Conservation (phyloP, 1,284 basidiomycete species). For the Cutaneotrichosporon mucoides region DNA sequence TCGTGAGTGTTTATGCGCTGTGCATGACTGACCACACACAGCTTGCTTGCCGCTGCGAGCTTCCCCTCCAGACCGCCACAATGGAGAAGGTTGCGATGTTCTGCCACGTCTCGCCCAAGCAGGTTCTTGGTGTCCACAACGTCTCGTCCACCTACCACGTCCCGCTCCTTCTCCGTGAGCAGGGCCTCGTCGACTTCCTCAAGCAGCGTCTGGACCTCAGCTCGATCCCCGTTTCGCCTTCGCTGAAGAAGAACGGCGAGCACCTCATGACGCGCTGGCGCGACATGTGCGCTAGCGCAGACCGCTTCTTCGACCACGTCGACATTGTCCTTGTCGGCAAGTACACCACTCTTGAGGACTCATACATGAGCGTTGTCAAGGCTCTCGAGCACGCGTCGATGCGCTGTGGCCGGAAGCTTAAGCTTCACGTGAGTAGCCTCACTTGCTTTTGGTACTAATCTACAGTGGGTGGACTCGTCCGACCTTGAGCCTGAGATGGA, state of each 20-base stretch:
- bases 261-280: constrained; percentile 72
- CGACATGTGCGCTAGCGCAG: constrained; percentile 78
- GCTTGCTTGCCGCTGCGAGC: constrained; percentile 82
- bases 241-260: constrained; percentile 61
- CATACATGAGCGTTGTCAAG: constrained; percentile 98
- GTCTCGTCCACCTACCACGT: constrained; percentile 97
- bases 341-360: constrained; percentile 95
- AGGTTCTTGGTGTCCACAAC: constrained; percentile 95
- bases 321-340: constrained; percentile 93
- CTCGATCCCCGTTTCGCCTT: constrained; percentile 56
- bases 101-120: constrained; percentile 90
- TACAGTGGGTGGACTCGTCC: constrained; percentile 90
- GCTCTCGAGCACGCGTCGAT: constrained; percentile 95
- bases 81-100: constrained; percentile 99
- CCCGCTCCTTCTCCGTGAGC: constrained; percentile 84
- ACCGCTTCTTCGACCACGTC: constrained; percentile 86
- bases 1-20: constrained; percentile 58
- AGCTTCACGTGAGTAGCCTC: constrained; percentile 60
- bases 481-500: constrained; percentile 81
- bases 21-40: constrained; percentile 50
- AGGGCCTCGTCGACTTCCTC: constrained; percentile 85
- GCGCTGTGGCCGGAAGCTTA: constrained; percentile 77
- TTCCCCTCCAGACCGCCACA: constrained; percentile 70
- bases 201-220: constrained; percentile 73
- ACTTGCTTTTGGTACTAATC: constrained; percentile 11